phyloP scores from a whole-genome alignment of 345 rosid species.

The Gossypioides kirkii region DNA sequence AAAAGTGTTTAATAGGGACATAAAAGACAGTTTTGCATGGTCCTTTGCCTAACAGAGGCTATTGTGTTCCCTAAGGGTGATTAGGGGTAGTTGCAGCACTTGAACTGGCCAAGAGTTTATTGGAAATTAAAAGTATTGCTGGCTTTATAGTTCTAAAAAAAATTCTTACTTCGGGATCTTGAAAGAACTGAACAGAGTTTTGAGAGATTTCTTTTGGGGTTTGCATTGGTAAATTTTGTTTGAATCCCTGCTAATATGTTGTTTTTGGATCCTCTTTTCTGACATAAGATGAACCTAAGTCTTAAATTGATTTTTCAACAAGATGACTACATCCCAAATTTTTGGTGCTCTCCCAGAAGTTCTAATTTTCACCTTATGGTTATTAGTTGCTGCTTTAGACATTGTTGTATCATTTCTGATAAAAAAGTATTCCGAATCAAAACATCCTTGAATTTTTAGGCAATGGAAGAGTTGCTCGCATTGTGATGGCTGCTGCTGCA shows the following conservation, averaged over 20 bases:
- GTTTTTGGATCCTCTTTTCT: neutral
- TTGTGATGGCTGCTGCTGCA: constrained; percentile 93
- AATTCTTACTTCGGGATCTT: neutral
- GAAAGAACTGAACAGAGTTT: neutral
- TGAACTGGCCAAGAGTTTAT: neutral
- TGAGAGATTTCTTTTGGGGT: neutral
- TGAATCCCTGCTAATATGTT: neutral
- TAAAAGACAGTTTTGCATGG: neutral
- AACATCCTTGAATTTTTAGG: constrained; percentile 42
- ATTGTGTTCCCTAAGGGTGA: neutral
- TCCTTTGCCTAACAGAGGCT: neutral
- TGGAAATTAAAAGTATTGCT: neutral
- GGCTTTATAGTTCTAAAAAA: neutral
- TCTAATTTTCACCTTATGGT: neutral
- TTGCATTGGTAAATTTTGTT: neutral
- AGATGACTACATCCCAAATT: neutral
- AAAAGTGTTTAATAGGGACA: neutral
- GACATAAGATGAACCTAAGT: neutral
- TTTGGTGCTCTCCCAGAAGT: neutral
- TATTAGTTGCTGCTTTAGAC: constrained; percentile 8
- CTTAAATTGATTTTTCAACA: neutral
- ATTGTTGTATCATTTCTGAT: neutral
- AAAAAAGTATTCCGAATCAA: neutral
- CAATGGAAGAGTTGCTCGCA: constrained; percentile 62
- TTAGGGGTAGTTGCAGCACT: neutral